phyloP scores from a whole-genome alignment of 257 asterid species.

The Solanum appendiculatum region DNA sequence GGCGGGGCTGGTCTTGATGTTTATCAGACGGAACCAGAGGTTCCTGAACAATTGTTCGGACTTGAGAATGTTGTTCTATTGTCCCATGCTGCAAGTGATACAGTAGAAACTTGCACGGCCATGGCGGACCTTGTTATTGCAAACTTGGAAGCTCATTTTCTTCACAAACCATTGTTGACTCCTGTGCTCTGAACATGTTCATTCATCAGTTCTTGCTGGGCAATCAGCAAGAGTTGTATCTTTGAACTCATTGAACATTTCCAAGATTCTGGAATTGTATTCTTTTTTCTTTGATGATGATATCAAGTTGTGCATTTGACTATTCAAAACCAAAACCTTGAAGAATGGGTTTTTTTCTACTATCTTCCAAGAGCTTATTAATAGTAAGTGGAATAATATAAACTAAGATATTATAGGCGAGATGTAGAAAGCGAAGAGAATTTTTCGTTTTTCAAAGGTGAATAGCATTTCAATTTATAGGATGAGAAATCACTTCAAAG shows the following conservation, averaged over 20 bases:
- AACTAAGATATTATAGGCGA: neutral
- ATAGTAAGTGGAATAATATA: neutral
- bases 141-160: slow-evolving; percentile 64
- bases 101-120: slow-evolving; percentile 44
- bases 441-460: neutral
- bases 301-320: neutral
- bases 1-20: slow-evolving; percentile 96
- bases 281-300: neutral
- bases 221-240: neutral
- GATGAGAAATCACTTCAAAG: neutral
- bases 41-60: slow-evolving; percentile 39
- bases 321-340: neutral
- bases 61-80: slow-evolving; percentile 52
- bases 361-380: neutral
- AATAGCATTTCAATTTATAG: neutral
- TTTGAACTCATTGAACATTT: neutral
- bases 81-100: slow-evolving; percentile 67
- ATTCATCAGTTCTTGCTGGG: neutral
- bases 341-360: neutral
- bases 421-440: neutral
- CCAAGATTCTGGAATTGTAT: neutral
- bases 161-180: slow-evolving; percentile 47
- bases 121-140: slow-evolving; percentile 76
- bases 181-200: slow-evolving; percentile 38
- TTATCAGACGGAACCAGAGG: slow-evolving; percentile 62